Percentiles rank a stretch among this genome's conserved stretches.
phyloP scores from a whole-genome alignment of 495 filamentous ascomycete species.

The Cladorrhinum samala region DNA sequence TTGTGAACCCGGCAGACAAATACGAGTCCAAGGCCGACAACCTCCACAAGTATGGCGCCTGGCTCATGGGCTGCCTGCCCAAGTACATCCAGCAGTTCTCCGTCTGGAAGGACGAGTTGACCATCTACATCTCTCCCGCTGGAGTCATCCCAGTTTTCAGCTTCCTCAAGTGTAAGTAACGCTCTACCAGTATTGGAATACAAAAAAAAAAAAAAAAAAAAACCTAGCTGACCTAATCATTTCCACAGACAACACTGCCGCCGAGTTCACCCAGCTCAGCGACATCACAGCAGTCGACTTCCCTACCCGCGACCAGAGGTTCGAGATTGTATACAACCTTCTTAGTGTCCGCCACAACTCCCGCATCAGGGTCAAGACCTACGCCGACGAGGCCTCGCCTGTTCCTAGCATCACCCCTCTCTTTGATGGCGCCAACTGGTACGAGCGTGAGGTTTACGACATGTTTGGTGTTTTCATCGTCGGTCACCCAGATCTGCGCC shows the following conservation, averaged over 20 bases:
- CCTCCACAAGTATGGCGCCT: conserved; percentile 90
- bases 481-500: conserved; percentile 89
- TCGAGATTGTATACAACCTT: conserved; percentile 97
- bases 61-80: conserved; percentile 91
- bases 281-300: conserved; percentile 95
- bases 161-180: conserved; percentile 73
- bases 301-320: conserved; percentile 86
- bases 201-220: no score
- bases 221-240: not conserved
- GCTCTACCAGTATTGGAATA: no score
- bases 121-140: conserved; percentile 81
- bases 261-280: conserved; percentile 89
- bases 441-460: conserved; percentile 96
- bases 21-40: conserved; percentile 75
- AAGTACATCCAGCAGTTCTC: conserved; percentile 99
- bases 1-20: conserved; percentile 91
- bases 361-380: conserved; percentile 96
- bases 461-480: conserved; percentile 96
- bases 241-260: conserved; percentile 71
- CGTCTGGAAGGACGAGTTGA: conserved; percentile 98
- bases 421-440: conserved; percentile 97
- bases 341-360: conserved; percentile 94
- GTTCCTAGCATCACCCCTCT: conserved; percentile 81
- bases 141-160: conserved; percentile 85
- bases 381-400: conserved; percentile 92